Evolutionary conservation across 345 rosid species (phyloP), one percentile per base, ranked within the genome.

Genomic region (Garcia nutans): DNA sequence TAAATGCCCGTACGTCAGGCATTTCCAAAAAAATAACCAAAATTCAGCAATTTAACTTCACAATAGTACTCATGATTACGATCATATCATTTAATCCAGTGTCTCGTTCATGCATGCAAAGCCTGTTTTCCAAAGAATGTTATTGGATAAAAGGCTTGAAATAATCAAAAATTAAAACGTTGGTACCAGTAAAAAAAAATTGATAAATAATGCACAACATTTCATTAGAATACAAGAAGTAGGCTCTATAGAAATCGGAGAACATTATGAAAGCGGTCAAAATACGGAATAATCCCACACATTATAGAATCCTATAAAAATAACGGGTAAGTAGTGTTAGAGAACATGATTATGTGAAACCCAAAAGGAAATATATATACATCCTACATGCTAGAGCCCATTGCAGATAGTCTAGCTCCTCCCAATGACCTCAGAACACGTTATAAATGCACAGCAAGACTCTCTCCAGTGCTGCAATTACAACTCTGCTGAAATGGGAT

Each of bases 181-280:
- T 12, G 37, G 33, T 19, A 57, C 49, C 42, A 19, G 26, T 11
- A 3, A 63, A 60, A 52, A 47, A 44, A n/a, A 33, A 16, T n/a
- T 8, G 19, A 33, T 73, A 67, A 49, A 70, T 26, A 49, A 64
- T 70, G 77, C 72, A 70, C 44, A 68, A 22, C 33, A 76, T 12
- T 70, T 31, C 62, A 52, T 64, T 71, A 28, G 41, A 10, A 71
- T 65, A 71, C 64, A 80, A 13, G 2, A 9, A 20, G 41, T 37
- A 3, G 41, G 6, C 41, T 37, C 41, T 69, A 55, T 50, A 28
- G 41, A 31, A 8, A 11, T 11, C 10, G 7, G 22, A 69, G 28
- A 50, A 50, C 9, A 20, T 42, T 8, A 56, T 26, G 9, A 50
- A 45, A 73, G 45, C 42, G 52, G 73, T 69, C 61, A 24, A 47